phyloP scores from a whole-genome alignment of 495 filamentous ascomycete species.

The Neurospora sp. region DNA sequence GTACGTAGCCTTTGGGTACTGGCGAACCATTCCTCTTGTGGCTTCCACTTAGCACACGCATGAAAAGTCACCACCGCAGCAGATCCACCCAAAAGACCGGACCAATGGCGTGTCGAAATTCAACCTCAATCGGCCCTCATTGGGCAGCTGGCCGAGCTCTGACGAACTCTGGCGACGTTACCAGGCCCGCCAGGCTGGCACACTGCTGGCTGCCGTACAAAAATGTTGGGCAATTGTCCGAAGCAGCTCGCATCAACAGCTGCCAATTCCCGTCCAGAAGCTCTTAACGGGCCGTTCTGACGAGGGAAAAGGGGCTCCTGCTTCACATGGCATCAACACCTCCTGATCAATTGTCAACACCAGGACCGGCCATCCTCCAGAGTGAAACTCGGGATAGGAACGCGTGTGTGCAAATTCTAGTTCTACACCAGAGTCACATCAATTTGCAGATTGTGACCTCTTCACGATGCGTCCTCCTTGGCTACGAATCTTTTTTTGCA shows the following conservation, averaged over 20 bases:
- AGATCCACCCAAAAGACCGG: neutral
- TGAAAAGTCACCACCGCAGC: neutral
- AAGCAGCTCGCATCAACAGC: neutral
- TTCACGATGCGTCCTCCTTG: neutral
- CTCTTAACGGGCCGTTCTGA: neutral
- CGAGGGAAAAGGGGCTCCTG: neutral
- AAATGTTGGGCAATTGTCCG: neutral
- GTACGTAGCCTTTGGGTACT: neutral
- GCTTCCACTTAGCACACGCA: neutral
- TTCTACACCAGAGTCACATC: neutral
- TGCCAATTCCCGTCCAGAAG: neutral
- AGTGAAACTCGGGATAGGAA: neutral
- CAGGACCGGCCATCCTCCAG: neutral
- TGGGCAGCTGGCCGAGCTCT: neutral
- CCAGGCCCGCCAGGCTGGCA: too few species aligned
- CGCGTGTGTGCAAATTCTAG: neutral
- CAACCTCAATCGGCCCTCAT: neutral
- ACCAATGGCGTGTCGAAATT: neutral
- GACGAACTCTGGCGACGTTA: neutral
- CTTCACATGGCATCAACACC: neutral
- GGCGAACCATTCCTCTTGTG: neutral
- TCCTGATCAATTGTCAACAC: neutral
- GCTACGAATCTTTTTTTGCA: neutral
- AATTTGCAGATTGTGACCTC: neutral
- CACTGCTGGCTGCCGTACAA: neutral